A percentile compares a stretch with the other conserved stretches of the same genome.
These are phyloP conservation scores for Pyrenochaeta sp. DNA, from an alignment of 2,329 filamentous ascomycete species.

Conservation along the genomic window DNA sequence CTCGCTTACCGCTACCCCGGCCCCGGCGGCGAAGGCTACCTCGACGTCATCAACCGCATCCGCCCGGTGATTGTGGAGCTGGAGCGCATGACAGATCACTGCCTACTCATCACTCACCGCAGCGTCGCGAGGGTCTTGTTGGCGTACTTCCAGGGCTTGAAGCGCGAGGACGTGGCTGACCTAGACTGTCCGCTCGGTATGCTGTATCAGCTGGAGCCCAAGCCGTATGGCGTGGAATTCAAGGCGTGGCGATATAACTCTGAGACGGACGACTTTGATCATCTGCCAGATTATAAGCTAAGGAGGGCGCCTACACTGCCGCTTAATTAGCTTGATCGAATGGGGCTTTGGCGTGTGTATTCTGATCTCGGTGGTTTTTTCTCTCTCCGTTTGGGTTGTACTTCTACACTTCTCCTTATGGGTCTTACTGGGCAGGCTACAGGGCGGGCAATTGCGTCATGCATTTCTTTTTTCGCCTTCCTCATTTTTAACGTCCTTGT, in stretches of 20 bases:
- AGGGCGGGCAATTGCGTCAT: too few relatives aligned
- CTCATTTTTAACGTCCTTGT: too few relatives aligned
- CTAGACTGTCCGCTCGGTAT: conserved; percentile 93
- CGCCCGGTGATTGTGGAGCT: conserved; percentile 96
- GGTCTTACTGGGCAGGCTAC: too few relatives aligned
- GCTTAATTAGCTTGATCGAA: conserved; percentile 17
- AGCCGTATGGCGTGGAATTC: conserved; percentile 97
- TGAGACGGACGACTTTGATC: conserved; percentile 79
- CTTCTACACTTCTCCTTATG: too few relatives aligned
- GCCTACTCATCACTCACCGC: conserved; percentile 90
- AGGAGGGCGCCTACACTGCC: conserved; percentile 58
- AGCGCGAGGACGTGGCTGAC: conserved; percentile 89
- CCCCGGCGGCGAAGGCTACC: conserved; percentile 92
- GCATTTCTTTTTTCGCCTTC: too few relatives aligned
- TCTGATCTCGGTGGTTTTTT: too few relatives aligned
- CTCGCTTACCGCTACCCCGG: conserved; percentile 96
- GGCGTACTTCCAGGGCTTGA: conserved; percentile 95
- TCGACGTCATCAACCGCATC: conserved; percentile 95
- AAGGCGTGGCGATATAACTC: conserved; percentile 93
- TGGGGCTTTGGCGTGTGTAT: too few relatives aligned
- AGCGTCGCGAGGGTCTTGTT: conserved; percentile 91
- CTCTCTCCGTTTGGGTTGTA: too few relatives aligned
- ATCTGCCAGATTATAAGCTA: conserved; percentile 84
- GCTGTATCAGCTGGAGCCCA: conserved; percentile 93
- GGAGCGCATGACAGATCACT: conserved; percentile 95